A percentile compares a stretch with the other conserved stretches of the same genome.
These are phyloP conservation scores for Penicillium robsamsonii DNA, from an alignment of 495 filamentous ascomycete species.

Conservation along the genomic window DNA sequence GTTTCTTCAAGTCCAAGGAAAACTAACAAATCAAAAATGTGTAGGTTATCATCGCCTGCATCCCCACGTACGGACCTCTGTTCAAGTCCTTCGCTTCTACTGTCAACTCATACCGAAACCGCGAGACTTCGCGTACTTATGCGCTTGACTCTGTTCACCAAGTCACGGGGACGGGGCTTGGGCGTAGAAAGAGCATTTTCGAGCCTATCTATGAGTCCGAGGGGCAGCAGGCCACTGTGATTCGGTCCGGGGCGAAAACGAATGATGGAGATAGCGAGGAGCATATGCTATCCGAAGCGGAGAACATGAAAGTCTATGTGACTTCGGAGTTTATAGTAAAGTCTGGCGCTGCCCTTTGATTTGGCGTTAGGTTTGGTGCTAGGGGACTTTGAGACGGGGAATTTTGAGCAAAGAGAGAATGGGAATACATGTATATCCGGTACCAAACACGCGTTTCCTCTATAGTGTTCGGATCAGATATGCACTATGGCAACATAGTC, in stretches of 20 bases:
- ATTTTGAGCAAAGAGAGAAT: not conserved
- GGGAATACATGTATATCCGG: not conserved
- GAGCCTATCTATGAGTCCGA: not conserved
- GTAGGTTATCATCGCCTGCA: conserved; percentile 45
- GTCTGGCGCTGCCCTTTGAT: not conserved
- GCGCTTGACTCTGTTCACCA: conserved; percentile 9
- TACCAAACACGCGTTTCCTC: not conserved
- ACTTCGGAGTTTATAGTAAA: not conserved
- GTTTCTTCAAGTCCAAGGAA: not conserved
- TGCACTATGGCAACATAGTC: not conserved
- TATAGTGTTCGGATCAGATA: not conserved
- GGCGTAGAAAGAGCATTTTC: not conserved
- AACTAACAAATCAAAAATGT: conserved; percentile 1
- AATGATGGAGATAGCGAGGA: not conserved
- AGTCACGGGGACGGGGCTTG: not conserved
- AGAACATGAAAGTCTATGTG: not conserved
- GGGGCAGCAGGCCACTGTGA: not conserved
- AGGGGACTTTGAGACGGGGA: not conserved
- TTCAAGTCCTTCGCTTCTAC: conserved; percentile 39
- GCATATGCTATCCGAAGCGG: not conserved
- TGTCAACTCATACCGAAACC: conserved; percentile 22
- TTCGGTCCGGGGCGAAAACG: not conserved
- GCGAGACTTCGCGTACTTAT: conserved; percentile 7
- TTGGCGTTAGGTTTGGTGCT: not conserved
- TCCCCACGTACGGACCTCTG: conserved; percentile 51